Percentiles rank a stretch among this genome's conserved stretches.
These are phyloP conservation scores for Pilobolus umbonatus DNA, from an alignment of 192 early-diverging fungal genomes.

Conservation along the genomic window DNA sequence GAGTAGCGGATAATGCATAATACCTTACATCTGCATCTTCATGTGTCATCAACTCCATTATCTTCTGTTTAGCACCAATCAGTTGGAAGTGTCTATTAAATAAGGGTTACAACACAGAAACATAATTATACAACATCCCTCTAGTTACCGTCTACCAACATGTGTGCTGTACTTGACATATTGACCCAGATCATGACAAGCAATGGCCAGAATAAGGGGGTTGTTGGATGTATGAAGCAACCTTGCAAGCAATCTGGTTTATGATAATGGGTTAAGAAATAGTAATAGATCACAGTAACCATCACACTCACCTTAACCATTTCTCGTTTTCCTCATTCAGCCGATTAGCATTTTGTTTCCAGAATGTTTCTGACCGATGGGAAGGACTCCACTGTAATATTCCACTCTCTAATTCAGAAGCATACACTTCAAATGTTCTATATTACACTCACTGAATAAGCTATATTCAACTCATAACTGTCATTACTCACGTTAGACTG, in stretches of 20 bases:
- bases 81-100: constrained; percentile 66
- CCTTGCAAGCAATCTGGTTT: constrained; percentile 50
- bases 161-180: constrained; percentile 82
- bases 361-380: constrained; percentile 90
- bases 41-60: constrained; percentile 95
- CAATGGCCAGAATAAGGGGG: constrained; percentile 73
- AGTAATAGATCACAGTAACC: background rate
- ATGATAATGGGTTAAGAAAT: background rate
- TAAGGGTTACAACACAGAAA: no score
- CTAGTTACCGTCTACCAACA: constrained; percentile 73
- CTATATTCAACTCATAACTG: background rate
- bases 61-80: constrained; percentile 87
- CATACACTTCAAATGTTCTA: constrained; percentile 93
- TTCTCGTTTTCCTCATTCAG: constrained; percentile 78
- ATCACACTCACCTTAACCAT: constrained; percentile 50
- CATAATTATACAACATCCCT: background rate
- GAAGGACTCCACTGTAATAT: constrained; percentile 90
- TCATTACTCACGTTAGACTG: constrained; percentile 55
- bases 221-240: constrained; percentile 54
- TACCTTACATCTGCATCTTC: constrained; percentile 88
- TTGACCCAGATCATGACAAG: constrained; percentile 91
- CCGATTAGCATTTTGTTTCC: constrained; percentile 79
- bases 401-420: constrained; percentile 78
- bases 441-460: background rate
- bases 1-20: constrained; percentile 81